These are phyloP conservation scores for Urochloa ruziziensis DNA, from an alignment of 176 grass and related monocot species.

Conservation along the genomic window DNA sequence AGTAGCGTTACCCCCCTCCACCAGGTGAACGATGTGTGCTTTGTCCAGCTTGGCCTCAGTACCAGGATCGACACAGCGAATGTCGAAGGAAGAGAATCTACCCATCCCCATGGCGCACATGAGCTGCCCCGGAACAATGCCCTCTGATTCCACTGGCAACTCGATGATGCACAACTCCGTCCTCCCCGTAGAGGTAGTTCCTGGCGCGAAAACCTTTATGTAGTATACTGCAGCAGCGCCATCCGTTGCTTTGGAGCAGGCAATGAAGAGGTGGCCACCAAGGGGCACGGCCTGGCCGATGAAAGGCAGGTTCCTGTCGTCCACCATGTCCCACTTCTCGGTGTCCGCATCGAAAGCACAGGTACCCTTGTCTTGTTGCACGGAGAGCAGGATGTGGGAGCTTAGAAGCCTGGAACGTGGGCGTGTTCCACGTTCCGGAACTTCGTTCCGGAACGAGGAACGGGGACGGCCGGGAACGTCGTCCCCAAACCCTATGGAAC, in stretches of 20 bases:
- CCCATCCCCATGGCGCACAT: background rate
- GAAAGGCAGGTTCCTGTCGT: background rate
- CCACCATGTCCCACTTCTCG: background rate
- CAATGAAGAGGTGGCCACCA: background rate
- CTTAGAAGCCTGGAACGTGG: too few relatives aligned
- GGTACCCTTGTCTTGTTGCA: slow-evolving; percentile 8
- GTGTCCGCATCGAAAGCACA: background rate
- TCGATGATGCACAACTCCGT: background rate
- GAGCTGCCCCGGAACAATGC: background rate
- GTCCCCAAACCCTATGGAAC: too few relatives aligned
- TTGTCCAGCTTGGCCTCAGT: background rate
- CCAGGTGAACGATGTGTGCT: slow-evolving; percentile 7
- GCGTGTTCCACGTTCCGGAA: too few relatives aligned
- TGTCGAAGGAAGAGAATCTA: background rate
- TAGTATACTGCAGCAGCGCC: background rate
- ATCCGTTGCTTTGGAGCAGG: background rate
- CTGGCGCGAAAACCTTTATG: background rate
- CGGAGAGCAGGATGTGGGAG: slow-evolving; percentile 4
- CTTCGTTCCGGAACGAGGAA: too few relatives aligned
- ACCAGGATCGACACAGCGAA: background rate
- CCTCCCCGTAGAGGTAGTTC: background rate
- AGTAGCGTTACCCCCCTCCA: too few relatives aligned
- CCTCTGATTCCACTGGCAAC: background rate
- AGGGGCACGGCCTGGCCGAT: background rate
- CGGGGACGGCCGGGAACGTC: too few relatives aligned